A percentile compares a stretch with the other conserved stretches of the same genome.
phyloP scores from a whole-genome alignment of 768 basidiomycete genomes.

The Infundibulicybe gibba region DNA sequence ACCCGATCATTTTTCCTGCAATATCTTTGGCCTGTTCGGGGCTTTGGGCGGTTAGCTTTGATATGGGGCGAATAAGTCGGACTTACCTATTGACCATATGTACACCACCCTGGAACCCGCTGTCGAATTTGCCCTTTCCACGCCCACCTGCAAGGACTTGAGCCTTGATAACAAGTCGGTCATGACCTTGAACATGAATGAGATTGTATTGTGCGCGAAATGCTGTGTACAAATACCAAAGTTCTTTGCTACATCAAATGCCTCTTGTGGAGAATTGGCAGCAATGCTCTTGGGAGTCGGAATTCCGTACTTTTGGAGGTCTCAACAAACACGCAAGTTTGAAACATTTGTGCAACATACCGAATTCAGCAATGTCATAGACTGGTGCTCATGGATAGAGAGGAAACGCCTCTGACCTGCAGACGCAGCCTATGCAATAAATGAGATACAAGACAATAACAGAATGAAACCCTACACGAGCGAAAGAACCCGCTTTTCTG shows the following conservation, averaged over 20 bases:
- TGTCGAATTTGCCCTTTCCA: constrained; percentile 96
- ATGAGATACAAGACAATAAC: background rate
- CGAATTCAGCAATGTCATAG: constrained; percentile 90
- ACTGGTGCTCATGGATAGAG: constrained; percentile 98
- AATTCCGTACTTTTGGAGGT: constrained; percentile 74
- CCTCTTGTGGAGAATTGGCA: constrained; percentile 88
- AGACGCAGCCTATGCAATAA: constrained; percentile 50
- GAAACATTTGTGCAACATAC: constrained; percentile 37
- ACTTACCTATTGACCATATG: constrained; percentile 84
- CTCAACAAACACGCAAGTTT: background rate
- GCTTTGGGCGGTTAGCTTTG: constrained; percentile 31
- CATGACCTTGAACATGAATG: constrained; percentile 43
- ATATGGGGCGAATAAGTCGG: background rate
- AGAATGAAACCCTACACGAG: constrained; percentile 46
- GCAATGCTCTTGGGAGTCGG: constrained; percentile 89
- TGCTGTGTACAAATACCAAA: constrained; percentile 58
- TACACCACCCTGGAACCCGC: constrained; percentile 95
- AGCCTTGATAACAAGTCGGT: constrained; percentile 93
- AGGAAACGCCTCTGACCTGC: constrained; percentile 87
- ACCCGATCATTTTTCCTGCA: constrained; percentile 91
- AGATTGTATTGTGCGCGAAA: constrained; percentile 6
- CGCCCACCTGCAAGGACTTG: constrained; percentile 98
- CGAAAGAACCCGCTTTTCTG: constrained; percentile 59
- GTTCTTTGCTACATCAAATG: constrained; percentile 81
- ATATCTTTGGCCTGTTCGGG: constrained; percentile 86